Conservation (phyloP, 2,329 filamentous ascomycete species). For the Fusarium luffae region DNA sequence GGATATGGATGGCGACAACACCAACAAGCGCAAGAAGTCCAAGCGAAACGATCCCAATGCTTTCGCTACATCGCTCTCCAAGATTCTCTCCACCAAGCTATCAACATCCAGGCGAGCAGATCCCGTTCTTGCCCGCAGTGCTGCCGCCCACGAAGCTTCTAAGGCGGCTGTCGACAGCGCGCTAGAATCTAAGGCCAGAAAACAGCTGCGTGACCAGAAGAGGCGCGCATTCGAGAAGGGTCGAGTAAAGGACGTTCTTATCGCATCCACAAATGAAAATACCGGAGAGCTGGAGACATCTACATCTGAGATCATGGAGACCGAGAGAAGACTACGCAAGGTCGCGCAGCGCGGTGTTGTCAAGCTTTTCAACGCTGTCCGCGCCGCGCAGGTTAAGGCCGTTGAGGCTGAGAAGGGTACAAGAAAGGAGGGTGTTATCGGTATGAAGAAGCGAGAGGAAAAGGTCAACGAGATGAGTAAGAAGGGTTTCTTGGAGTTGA, state of each 20-base stretch:
- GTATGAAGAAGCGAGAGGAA: constrained; percentile 83
- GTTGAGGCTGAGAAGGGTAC: constrained; percentile 78
- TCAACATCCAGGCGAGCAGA: constrained; percentile 84
- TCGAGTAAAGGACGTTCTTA: constrained; percentile 85
- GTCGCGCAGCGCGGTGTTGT: constrained; percentile 94
- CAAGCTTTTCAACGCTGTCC: constrained; percentile 94
- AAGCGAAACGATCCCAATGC: constrained; percentile 93
- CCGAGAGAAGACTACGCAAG: constrained; percentile 84
- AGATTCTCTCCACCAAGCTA: constrained; percentile 91
- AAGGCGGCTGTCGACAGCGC: constrained; percentile 78
- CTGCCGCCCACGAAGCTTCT: constrained; percentile 76
- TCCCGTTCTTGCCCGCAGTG: constrained; percentile 89
- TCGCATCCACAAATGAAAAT: constrained; percentile 65
- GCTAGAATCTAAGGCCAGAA: constrained; percentile 83
- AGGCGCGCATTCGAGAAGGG: constrained; percentile 84
- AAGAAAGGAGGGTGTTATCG: constrained; percentile 78
- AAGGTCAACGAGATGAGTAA: constrained; percentile 96
- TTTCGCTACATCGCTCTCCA: constrained; percentile 92
- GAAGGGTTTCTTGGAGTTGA: constrained; percentile 94
- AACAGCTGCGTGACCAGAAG: constrained; percentile 84
- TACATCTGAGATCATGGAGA: constrained; percentile 68
- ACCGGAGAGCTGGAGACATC: constrained; percentile 58
- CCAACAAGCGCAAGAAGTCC: constrained; percentile 62
- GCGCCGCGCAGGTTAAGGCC: constrained; percentile 90
- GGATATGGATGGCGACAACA: constrained; percentile 51